phyloP scores from a whole-genome alignment of 2,329 filamentous ascomycete species.

The Ilyonectria robusta region DNA sequence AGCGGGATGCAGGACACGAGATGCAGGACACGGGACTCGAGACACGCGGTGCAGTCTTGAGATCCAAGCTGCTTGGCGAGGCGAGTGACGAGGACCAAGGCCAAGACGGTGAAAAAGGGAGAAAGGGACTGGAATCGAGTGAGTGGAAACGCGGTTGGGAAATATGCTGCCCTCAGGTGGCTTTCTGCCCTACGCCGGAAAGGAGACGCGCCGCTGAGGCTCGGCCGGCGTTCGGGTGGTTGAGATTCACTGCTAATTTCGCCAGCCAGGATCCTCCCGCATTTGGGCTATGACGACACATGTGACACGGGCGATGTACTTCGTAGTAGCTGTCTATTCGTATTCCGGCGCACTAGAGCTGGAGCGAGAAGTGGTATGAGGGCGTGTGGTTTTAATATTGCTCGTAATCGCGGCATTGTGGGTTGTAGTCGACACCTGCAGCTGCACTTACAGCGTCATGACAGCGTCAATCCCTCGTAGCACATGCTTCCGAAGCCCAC shows the following conservation, averaged over 20 bases:
- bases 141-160: neutral
- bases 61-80: slow-evolving; percentile 27
- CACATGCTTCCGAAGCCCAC: neutral
- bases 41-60: slow-evolving; percentile 23
- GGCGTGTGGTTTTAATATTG: neutral
- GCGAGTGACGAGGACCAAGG: slow-evolving; percentile 3
- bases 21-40: neutral
- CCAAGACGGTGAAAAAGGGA: neutral
- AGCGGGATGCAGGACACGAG: neutral
- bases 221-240: slow-evolving; percentile 19
- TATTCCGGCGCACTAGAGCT: neutral
- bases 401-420: neutral
- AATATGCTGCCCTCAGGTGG: neutral
- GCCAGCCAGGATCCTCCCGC: slow-evolving; percentile 4
- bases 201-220: slow-evolving; percentile 44
- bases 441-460: neutral
- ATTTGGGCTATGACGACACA: neutral
- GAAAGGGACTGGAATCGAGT: neutral
- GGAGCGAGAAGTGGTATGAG: neutral
- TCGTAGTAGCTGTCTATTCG: neutral
- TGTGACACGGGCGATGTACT: too few species aligned
- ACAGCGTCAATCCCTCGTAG: neutral
- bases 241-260: slow-evolving; percentile 25
- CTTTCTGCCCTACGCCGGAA: slow-evolving; percentile 26
- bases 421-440: neutral